Evolutionary conservation across 2,329 filamentous ascomycete species (phyloP).

Genomic region (Stylonectria norvegica): DNA sequence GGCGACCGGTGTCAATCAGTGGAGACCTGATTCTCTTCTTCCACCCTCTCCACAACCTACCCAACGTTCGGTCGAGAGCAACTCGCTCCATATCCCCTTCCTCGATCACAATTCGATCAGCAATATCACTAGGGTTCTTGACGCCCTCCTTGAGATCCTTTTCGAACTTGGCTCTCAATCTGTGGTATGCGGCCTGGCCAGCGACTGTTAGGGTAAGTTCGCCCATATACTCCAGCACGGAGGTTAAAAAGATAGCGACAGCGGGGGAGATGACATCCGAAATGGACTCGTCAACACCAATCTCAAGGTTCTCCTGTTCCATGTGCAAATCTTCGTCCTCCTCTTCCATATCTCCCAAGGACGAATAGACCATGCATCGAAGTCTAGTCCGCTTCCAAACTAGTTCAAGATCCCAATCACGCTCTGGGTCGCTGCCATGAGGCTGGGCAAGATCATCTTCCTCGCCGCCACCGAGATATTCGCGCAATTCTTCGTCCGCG

Average conservation of each 20-base stretch:
- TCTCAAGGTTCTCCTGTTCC: conserved; percentile 70
- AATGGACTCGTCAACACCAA: conserved; percentile 52
- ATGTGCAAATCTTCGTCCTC: conserved; percentile 92
- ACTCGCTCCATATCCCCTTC: conserved; percentile 91
- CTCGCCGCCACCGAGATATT: conserved; percentile 77
- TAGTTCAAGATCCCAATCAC: conserved; percentile 83
- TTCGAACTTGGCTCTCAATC: conserved; percentile 57
- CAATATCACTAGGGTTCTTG: conserved; percentile 44
- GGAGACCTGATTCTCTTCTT: conserved; percentile 75
- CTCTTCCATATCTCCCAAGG: conserved; percentile 93
- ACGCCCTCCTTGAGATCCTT: conserved; percentile 55
- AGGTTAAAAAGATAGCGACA: conserved; percentile 92
- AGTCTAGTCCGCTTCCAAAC: conserved; percentile 92
- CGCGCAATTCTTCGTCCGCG: conserved; percentile 81
- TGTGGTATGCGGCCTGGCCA: conserved; percentile 75
- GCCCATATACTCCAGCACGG: conserved; percentile 88
- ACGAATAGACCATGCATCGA: conserved; percentile 97
- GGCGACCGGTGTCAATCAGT: conserved; percentile 44
- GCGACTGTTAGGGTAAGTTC: conserved; percentile 88
- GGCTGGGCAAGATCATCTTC: conserved; percentile 66
- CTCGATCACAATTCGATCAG: conserved; percentile 74
- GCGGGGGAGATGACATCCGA: conserved; percentile 78
- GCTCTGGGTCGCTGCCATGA: conserved; percentile 45
- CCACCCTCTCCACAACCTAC: conserved; percentile 91
- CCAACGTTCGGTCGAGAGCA: conserved; percentile 82